phyloP scores from a whole-genome alignment of 139 green algal genomes.

The Gonium pectorale region DNA sequence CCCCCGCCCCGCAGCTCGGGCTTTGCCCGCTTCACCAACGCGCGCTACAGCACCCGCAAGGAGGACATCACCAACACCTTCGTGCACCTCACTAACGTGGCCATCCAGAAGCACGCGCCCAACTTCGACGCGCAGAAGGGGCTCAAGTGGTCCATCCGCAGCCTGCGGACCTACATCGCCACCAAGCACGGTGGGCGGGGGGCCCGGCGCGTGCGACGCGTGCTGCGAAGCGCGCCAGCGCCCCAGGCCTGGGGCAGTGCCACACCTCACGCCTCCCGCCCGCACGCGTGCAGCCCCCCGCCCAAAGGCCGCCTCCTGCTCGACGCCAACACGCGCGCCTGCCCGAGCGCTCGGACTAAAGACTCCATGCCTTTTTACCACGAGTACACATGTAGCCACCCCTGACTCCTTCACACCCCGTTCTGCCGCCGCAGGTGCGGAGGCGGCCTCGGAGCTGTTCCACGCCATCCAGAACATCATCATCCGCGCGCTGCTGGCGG shows the following conservation, averaged over 20 bases:
- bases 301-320: no score
- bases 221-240: no score
- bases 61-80: conserved; percentile 81
- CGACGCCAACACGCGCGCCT: no score
- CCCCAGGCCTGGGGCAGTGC: no score
- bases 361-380: no score
- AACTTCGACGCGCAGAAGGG: conserved; percentile 63
- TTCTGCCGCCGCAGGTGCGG: conserved; percentile 39
- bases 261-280: no score
- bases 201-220: no score
- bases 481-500: conserved; percentile 74
- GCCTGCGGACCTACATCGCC: conserved; percentile 65
- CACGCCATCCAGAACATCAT: conserved; percentile 75
- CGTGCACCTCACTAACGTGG: conserved; percentile 89
- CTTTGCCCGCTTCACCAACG: conserved; percentile 86
- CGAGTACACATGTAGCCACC: no score
- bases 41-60: conserved; percentile 64
- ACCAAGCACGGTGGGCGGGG: conserved; percentile 57
- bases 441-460: conserved; percentile 69
- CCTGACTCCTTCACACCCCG: background rate
- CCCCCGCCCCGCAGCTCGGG: conserved; percentile 54
- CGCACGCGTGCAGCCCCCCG: no score
- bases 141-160: conserved; percentile 71
- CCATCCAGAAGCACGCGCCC: conserved; percentile 79
- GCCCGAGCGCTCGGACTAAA: no score